Percentiles rank a stretch among this genome's conserved stretches.
phyloP scores from a whole-genome alignment of 768 basidiomycete genomes.

The Chalciporus pseudorubinellus region DNA sequence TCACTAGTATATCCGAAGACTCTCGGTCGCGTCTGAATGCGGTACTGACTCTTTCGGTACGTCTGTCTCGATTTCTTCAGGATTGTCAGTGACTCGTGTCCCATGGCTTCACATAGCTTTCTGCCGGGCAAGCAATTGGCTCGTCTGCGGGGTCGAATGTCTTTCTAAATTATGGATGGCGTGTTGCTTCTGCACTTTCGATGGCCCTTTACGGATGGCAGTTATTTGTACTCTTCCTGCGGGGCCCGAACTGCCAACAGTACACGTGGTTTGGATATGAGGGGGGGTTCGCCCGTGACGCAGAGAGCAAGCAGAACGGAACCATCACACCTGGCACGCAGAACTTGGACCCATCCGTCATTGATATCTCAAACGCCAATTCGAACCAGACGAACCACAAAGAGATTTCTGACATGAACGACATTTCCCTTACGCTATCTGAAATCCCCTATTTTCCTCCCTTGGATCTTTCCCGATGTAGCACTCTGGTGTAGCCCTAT shows the following conservation, averaged over 20 bases:
- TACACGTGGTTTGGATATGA: slow-evolving; percentile 59
- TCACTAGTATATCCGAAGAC: slow-evolving; percentile 23
- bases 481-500: not conserved
- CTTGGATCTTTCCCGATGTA: not conserved
- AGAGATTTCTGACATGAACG: not conserved
- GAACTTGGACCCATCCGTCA: slow-evolving; percentile 2
- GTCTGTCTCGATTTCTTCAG: not conserved
- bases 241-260: slow-evolving; percentile 38
- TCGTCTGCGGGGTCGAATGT: slow-evolving; percentile 39
- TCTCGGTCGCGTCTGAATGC: slow-evolving; percentile 30
- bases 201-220: slow-evolving; percentile 36
- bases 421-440: not conserved
- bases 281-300: slow-evolving; percentile 41
- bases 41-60: slow-evolving; percentile 27
- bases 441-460: not conserved
- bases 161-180: slow-evolving; percentile 41
- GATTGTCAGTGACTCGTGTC: too few species aligned
- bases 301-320: slow-evolving; percentile 1
- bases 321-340: not conserved
- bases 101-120: slow-evolving; percentile 14
- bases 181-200: slow-evolving; percentile 30
- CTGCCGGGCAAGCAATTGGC: slow-evolving; percentile 41
- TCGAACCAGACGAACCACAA: not conserved
- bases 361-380: not conserved
- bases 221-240: slow-evolving; percentile 33